A percentile compares a stretch with the other conserved stretches of the same genome.
These are phyloP conservation scores for Jaapia argillacea DNA, from an alignment of 768 basidiomycete genomes.

Conservation along the genomic window DNA sequence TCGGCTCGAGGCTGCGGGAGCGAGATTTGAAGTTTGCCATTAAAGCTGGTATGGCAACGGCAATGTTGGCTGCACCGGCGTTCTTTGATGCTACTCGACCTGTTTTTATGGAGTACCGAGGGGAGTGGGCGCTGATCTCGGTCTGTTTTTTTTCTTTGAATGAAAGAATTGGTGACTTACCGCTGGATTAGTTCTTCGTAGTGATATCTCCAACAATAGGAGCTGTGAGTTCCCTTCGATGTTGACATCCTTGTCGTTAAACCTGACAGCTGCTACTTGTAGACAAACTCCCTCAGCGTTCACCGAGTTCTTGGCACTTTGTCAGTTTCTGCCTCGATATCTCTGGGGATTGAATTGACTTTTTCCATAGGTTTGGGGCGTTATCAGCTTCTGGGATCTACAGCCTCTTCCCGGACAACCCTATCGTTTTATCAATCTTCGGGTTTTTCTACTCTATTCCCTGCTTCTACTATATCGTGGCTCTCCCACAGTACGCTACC, in stretches of 20 bases:
- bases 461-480: slow-evolving; percentile 86
- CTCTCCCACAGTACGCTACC: slow-evolving; percentile 65
- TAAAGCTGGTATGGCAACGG: slow-evolving; percentile 79
- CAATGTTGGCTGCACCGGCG: slow-evolving; percentile 78
- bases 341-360: slow-evolving; percentile 50
- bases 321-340: slow-evolving; percentile 41
- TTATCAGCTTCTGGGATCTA: slow-evolving; percentile 64
- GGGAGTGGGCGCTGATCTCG: slow-evolving; percentile 95
- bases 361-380: slow-evolving; percentile 65
- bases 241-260: slow-evolving; percentile 1
- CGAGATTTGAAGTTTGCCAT: slow-evolving; percentile 80
- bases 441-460: slow-evolving; percentile 89
- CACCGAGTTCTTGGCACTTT: slow-evolving; percentile 83
- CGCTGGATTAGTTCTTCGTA: slow-evolving; percentile 56
- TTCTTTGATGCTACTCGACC: slow-evolving; percentile 76
- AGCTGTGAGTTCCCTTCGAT: slow-evolving; percentile 41
- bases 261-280: slow-evolving; percentile 5
- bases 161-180: not conserved
- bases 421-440: slow-evolving; percentile 64
- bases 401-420: slow-evolving; percentile 65
- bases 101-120: slow-evolving; percentile 71
- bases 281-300: slow-evolving; percentile 82
- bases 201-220: slow-evolving; percentile 89
- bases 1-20: slow-evolving; percentile 56
- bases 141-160: slow-evolving; percentile 29